Percentiles rank a stretch among this genome's conserved stretches.
These are phyloP conservation scores for Cucumis sativus DNA, from an alignment of 306 rosid genomes.

Conservation along the genomic window Cucumber_9930_V3 NC_026655.2:31714001-31714500, in stretches of 20 bases:
- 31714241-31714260: slow-evolving; percentile 49
- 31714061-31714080: no score
- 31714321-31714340: slow-evolving; percentile 65
- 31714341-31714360: slow-evolving; percentile 84
- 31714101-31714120: background rate
- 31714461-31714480: background rate
- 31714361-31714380: slow-evolving; percentile 67
- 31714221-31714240: slow-evolving; percentile 68
- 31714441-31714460: slow-evolving; percentile 45
- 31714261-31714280: slow-evolving; percentile 9
- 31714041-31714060: no score
- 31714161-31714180: slow-evolving; percentile 83
- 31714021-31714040: no score
- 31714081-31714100: background rate
- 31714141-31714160: slow-evolving; percentile 47
- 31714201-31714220: slow-evolving; percentile 49
- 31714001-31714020: no score
- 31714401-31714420: slow-evolving; percentile 58
- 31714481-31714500: background rate
- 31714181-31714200: slow-evolving; percentile 50
- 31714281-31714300: slow-evolving; percentile 25
- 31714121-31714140: background rate
- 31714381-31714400: slow-evolving; percentile 81
- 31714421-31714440: slow-evolving; percentile 61
- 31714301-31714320: slow-evolving; percentile 45